Evolutionary conservation across 2,329 filamentous ascomycete genomes (phyloP).

Genomic region (Tolypocladium capitatum): DNA sequence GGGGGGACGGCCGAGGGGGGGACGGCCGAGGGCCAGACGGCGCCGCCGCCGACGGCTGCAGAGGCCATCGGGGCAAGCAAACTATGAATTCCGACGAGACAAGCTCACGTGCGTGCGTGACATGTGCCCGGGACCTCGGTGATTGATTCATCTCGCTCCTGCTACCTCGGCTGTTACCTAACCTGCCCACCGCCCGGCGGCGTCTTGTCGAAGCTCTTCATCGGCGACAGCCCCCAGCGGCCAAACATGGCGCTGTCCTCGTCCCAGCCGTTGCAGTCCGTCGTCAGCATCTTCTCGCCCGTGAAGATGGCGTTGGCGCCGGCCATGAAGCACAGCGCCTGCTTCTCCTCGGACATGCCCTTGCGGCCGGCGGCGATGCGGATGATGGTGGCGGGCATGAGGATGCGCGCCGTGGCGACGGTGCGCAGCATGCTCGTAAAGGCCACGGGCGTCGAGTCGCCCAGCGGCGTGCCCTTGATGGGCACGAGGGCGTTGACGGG

Average conservation of each 20-base stretch:
- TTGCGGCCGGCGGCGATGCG: conserved; percentile 75
- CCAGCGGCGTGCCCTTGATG: conserved; percentile 79
- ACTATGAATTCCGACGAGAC: background rate
- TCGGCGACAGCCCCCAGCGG: conserved; percentile 68
- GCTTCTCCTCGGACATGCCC: conserved; percentile 77
- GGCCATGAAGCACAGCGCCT: conserved; percentile 78
- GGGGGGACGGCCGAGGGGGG: too few species aligned
- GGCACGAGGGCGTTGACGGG: conserved; percentile 85
- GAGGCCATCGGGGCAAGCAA: background rate
- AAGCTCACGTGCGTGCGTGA: background rate
- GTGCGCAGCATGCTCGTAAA: conserved; percentile 72
- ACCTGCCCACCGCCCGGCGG: conserved; percentile 4
- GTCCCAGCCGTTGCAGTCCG: conserved; percentile 82
- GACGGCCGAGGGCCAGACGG: background rate
- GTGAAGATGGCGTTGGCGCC: conserved; percentile 93
- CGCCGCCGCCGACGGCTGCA: background rate
- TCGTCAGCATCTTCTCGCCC: conserved; percentile 91
- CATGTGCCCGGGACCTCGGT: too few species aligned
- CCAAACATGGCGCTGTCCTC: conserved; percentile 77
- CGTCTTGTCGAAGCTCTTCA: conserved; percentile 41
- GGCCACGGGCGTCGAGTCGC: conserved; percentile 56
- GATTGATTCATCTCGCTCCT: too few species aligned
- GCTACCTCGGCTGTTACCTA: too few species aligned
- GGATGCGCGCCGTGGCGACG: conserved; percentile 67
- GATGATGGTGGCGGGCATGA: conserved; percentile 79